Base-by-base conservation (phyloP, 768 basidiomycete genomes). In the Mycena albidolilacea region DNA sequence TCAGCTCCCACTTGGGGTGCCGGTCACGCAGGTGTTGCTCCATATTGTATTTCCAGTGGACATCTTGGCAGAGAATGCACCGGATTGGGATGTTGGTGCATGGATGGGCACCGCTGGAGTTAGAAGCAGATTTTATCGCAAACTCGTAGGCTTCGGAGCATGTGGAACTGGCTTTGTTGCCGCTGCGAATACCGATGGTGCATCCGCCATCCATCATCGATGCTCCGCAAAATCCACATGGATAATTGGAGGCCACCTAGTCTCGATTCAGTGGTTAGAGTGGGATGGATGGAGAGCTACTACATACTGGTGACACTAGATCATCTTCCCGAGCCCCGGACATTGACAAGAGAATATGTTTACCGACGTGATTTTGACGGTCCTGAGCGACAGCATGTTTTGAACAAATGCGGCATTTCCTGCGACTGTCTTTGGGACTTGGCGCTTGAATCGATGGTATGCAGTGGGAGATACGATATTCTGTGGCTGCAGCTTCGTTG, bases 331-430 rank as follows among this genome's bases (percentile, higher is more conserved):
- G 23, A 5, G 35, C 11, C 12, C 54, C 54, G 9, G 10, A 12
- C 14, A 11, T 7, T 6, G 54, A 9, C 10, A 55, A 46, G 7
- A 70, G 23, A 35, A 70, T 70, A 37, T 70, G 69, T 11, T 43
- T 70, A 3, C 69, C 69, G 23, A 65, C 52, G 48, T 70, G 69
- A 14, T 70, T 65, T 14, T 70, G 69, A 4, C 69, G 63, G 48
- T 70, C 69, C 1, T 63, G 63, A 0, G 55, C 69, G 19, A 63
- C 44, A 17, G 65, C 10, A 11, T 30, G 52, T 14, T 70, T 65
- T 8, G 19, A 15, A 43, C 69, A 70, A 12, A 69, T 55, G 0
- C 15, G 37, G n/a, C 68, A 69, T 1, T 21, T 17, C 5, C 63
- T 43, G 15, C 69, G 63, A 38, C 55, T 37, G 19, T 65, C 69